These are phyloP conservation scores for Colletotrichum viniferum DNA, from an alignment of 2,329 filamentous ascomycete species.

Conservation along the genomic window DNA sequence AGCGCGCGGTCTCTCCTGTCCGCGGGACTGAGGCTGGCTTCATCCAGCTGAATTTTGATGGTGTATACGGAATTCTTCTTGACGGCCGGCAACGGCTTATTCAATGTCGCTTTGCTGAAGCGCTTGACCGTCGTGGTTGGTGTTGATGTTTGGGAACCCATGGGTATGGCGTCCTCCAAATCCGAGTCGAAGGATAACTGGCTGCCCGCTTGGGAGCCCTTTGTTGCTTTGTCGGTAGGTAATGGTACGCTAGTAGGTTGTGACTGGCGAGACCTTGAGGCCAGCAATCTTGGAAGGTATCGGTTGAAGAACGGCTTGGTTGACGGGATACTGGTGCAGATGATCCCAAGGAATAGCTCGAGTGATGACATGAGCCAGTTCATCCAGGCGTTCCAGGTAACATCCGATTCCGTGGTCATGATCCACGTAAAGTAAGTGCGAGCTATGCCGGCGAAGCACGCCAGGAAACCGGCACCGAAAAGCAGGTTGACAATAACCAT, in stretches of 20 bases:
- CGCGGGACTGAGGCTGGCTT: conserved; percentile 1
- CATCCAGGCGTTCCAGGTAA: conserved; percentile 39
- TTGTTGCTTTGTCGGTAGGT: neutral
- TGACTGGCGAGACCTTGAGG: neutral
- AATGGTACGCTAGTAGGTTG: neutral
- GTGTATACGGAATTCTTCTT: conserved; percentile 19
- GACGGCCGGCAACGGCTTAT: conserved; percentile 31
- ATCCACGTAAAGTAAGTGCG: conserved; percentile 41
- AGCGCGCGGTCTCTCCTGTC: conserved; percentile 1
- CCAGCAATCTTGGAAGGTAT: conserved; percentile 35
- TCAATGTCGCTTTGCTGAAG: conserved; percentile 19
- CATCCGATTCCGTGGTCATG: conserved; percentile 33
- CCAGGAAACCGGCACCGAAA: conserved; percentile 55
- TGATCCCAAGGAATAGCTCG: conserved; percentile 49
- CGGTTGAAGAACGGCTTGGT: conserved; percentile 48
- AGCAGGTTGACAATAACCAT: conserved; percentile 49
- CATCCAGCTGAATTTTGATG: conserved; percentile 20
- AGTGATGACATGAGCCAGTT: conserved; percentile 39
- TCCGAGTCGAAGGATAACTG: neutral
- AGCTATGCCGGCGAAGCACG: conserved; percentile 41
- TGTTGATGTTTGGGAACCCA: neutral
- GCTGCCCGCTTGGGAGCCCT: neutral
- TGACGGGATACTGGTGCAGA: conserved; percentile 48
- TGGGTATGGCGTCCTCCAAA: neutral
- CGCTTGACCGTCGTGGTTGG: neutral